Percentiles rank a stretch among this genome's conserved stretches.
phyloP scores from a whole-genome alignment of 2,329 filamentous ascomycete genomes.

The Pseudopithomyces maydicus region DNA sequence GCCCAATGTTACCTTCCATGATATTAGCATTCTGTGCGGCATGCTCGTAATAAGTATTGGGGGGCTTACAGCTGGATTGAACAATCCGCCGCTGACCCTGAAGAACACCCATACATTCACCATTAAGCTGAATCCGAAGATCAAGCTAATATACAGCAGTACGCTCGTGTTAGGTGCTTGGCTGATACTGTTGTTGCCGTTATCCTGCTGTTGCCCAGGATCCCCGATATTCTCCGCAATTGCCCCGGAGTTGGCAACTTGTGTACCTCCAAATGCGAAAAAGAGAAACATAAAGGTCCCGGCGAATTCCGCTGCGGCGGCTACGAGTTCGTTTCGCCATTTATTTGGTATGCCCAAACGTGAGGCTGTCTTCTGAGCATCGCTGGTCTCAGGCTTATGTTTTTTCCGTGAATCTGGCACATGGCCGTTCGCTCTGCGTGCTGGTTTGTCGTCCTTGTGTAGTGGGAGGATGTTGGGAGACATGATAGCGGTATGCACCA shows the following conservation, averaged over 20 bases:
- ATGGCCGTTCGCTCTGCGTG: constrained; percentile 2
- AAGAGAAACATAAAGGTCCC: constrained; percentile 50
- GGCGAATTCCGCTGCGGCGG: constrained; percentile 42
- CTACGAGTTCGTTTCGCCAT: constrained; percentile 45
- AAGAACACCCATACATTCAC: constrained; percentile 50
- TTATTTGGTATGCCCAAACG: constrained; percentile 10
- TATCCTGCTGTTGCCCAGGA: constrained; percentile 23
- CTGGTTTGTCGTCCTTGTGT: constrained; percentile 5
- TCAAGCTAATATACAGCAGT: constrained; percentile 43
- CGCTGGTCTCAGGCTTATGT: neutral
- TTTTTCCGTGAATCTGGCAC: neutral
- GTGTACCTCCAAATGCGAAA: constrained; percentile 46
- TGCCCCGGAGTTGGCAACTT: constrained; percentile 43
- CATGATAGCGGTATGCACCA: neutral
- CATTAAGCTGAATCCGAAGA: constrained; percentile 46
- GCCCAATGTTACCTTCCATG: constrained; percentile 41
- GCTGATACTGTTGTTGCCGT: constrained; percentile 26
- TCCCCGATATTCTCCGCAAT: constrained; percentile 16
- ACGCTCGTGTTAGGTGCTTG: constrained; percentile 40
- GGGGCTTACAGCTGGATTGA: constrained; percentile 46
- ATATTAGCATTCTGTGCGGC: neutral
- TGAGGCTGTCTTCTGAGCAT: neutral
- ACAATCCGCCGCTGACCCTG: constrained; percentile 44
- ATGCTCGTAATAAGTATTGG: neutral
- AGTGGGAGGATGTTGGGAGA: constrained; percentile 10